Percentiles rank a stretch among this genome's conserved stretches.
Evolutionary conservation across 2,329 filamentous ascomycete genomes (phyloP).

Genomic region (Aspergillus sojae): DNA sequence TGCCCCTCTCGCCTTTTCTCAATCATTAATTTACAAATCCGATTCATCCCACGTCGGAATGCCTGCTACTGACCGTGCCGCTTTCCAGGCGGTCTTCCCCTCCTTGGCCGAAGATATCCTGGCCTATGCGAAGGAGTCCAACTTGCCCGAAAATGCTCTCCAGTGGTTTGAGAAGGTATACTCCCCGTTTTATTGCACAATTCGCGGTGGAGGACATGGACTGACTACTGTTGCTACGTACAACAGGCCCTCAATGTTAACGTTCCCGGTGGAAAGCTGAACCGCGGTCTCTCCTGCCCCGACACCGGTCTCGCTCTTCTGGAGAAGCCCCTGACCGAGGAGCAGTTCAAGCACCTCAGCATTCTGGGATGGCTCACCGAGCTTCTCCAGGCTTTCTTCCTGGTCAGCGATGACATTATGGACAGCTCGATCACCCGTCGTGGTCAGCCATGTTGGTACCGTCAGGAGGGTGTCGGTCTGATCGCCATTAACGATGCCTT

Average conservation of each 20-base stretch:
- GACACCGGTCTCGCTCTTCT: conserved; percentile 85
- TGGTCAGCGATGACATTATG: conserved; percentile 99
- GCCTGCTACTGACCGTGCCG: conserved; percentile 68
- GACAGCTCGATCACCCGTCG: conserved; percentile 92
- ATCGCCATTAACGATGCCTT: conserved; percentile 98
- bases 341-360: conserved; percentile 86
- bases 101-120: conserved; percentile 81
- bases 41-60: conserved; percentile 45
- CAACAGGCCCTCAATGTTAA: conserved; percentile 79
- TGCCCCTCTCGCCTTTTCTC: conserved; percentile 3
- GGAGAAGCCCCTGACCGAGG: conserved; percentile 68
- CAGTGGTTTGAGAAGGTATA: conserved; percentile 84
- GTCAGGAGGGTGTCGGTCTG: conserved; percentile 84
- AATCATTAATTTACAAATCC: not conserved
- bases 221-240: conserved; percentile 7
- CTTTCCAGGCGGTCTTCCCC: conserved; percentile 90
- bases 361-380: conserved; percentile 97
- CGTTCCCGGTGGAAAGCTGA: conserved; percentile 93
- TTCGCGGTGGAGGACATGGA: not conserved
- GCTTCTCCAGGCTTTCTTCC: conserved; percentile 97
- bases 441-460: conserved; percentile 96
- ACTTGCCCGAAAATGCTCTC: conserved; percentile 76
- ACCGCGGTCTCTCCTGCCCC: conserved; percentile 96
- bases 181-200: not conserved
- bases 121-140: conserved; percentile 77